Evolutionary conservation across 495 filamentous ascomycete genomes (phyloP), one percentile per base, ranked within the genome.

Genomic region (Cairneyella variabilis): DNA sequence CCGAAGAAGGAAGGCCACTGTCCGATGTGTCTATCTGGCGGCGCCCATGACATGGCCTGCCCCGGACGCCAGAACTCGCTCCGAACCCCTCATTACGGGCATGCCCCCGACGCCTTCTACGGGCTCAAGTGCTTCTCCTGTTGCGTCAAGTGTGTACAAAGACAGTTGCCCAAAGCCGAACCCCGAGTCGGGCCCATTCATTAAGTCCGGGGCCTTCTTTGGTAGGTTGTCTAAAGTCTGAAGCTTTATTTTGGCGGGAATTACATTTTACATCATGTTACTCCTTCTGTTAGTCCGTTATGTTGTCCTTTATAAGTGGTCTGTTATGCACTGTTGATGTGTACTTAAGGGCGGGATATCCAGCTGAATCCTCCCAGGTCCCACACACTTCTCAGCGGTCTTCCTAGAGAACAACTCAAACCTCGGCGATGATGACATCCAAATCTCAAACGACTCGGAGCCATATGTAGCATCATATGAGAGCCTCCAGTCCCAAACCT

Each of bases 1-100:
- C 55, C 47, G 47, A 21, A 45, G 54, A 8, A 73, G 71, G 25
- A 66, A 66, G 14, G 70, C 69, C 18, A 54, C 55, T 6, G 58
- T 61, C 5, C 57, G 48, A 26, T 63, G 60, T 34, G 47, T 63
- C 21, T 63, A 63, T 20, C 8, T 59, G 10, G 46, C 47, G 10
- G 60, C 60, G 9, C 60, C 60, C 3, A 63, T 63, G 60, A 63
- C 60, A 23, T 21, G 42, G 18, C 37, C 39, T 8, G 37, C 42
- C 26, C 34, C 27, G 16, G 48, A 42, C 26, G 42, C 38, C 12
- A 23, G 40, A 22, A 53, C 40, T n/a, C n/a, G n/a, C n/a, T n/a
- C n/a, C n/a, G n/a, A n/a, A n/a, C n/a, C n/a, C n/a, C n/a, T n/a
- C n/a, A n/a, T n/a, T n/a, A n/a, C n/a, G n/a, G n/a, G n/a, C n/a